Base-by-base conservation (phyloP, 73 alveolate genomes). In the Uronychia binucleata region DNA sequence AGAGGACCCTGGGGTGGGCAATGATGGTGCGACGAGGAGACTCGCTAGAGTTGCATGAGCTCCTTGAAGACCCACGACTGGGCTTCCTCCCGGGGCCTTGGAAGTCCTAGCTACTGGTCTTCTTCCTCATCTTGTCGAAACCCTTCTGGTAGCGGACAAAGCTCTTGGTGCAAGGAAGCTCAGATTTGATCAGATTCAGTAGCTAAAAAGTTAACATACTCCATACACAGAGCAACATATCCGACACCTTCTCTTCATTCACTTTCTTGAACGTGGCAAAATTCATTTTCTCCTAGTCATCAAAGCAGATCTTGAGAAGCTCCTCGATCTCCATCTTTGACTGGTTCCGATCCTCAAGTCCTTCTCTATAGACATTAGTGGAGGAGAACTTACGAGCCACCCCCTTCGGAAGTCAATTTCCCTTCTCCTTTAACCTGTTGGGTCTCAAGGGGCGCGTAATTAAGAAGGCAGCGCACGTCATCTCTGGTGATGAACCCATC, bases 401-500 rank as follows among this genome's bases (percentile, higher is more conserved):
- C 67, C 5, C 67, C 67, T 46, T 46, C 67, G 5, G 67, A 46
- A 5, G 78, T 67, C 8, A 67, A 29, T 67, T 67, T 67, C 29
- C 78, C 31, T 5, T 67, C 78, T 26, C 33, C 33, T 28, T 28
- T 67, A 13, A 25, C 78, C 29, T 28, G 31, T 67, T 28, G 19
- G 8, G 78, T 78, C 58, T 88, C 80, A 32, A 88, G 58, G 30
- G 94, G 94, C 31, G 81, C 94, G 86, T 88, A 88, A 30, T 87
- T 80, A 28, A 88, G 77, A 57, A 88, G 81, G 13, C 78, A 76
- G 34, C 90, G 60, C 0, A 91, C 78, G 77, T 91, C 96, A 75
- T 91, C 96, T 75, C 76, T 75, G 59, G 94, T 81, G 0, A 91
- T 91, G 46, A 28, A 78, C 33, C 88, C 91, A 86, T 91, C 96